phyloP scores from a whole-genome alignment of 192 early-diverging fungal species.

The Coemansia reversa region DNA sequence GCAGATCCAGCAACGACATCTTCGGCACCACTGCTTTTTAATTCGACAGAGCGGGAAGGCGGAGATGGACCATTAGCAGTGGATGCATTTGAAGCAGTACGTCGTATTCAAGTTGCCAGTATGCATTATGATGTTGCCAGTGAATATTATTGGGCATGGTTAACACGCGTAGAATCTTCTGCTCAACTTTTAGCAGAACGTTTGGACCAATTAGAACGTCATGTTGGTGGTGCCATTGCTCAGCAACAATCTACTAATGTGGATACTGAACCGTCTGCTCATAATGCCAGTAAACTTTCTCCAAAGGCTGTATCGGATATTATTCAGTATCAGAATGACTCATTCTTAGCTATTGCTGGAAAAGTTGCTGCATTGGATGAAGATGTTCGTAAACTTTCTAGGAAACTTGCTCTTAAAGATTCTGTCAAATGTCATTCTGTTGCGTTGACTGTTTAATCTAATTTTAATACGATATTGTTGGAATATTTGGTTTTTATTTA shows the following conservation, averaged over 20 bases:
- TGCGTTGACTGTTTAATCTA: too few species aligned
- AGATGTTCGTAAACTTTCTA: conserved; percentile 27
- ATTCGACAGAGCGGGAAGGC: neutral
- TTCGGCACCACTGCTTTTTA: conserved; percentile 11
- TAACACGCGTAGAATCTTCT: conserved; percentile 28
- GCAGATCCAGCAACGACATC: neutral
- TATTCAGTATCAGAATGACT: conserved; percentile 48
- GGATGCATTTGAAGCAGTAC: conserved; percentile 35
- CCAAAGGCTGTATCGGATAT: conserved; percentile 37
- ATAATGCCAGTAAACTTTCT: conserved; percentile 7
- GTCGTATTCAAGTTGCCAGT: conserved; percentile 41
- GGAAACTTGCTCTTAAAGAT: conserved; percentile 22
- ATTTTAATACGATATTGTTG: too few species aligned
- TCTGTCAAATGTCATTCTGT: too few species aligned
- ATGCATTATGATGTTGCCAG: conserved; percentile 34
- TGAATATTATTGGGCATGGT: conserved; percentile 52
- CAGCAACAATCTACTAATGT: conserved; percentile 3
- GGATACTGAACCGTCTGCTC: neutral
- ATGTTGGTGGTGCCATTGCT: conserved; percentile 23
- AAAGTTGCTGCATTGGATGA: conserved; percentile 45
- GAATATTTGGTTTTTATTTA: too few species aligned
- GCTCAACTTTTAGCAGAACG: conserved; percentile 36
- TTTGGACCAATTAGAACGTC: conserved; percentile 43
- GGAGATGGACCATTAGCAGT: neutral
- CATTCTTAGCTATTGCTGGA: conserved; percentile 43